Percentiles rank a stretch among this genome's conserved stretches.
These are phyloP conservation scores for Starmera pachycereana DNA, from an alignment of 805 yeast species.

Conservation along the genomic window DNA sequence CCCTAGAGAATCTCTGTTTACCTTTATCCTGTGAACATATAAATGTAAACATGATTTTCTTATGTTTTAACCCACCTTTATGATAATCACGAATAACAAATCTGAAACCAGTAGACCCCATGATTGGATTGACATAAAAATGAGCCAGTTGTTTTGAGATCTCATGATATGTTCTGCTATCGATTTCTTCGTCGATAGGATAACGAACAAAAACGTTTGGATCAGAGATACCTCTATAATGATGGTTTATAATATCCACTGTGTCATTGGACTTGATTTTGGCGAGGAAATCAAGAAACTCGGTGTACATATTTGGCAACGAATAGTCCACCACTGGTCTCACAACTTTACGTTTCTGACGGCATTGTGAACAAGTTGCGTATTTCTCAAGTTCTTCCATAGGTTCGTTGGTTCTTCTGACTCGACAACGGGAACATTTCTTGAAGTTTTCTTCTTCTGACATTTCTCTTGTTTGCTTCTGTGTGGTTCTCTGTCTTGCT, in stretches of 20 bases:
- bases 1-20: slow-evolving; percentile 32
- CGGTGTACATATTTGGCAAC: slow-evolving; percentile 20
- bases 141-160: slow-evolving; percentile 26
- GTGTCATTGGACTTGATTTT: slow-evolving; percentile 24
- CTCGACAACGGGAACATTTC: slow-evolving; percentile 35
- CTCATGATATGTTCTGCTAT: slow-evolving; percentile 21
- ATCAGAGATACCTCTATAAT: slow-evolving; percentile 24
- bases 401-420: slow-evolving; percentile 25
- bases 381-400: slow-evolving; percentile 24
- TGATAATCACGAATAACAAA: slow-evolving; percentile 36
- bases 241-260: slow-evolving; percentile 26
- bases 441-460: slow-evolving; percentile 13
- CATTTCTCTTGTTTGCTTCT: neutral
- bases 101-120: slow-evolving; percentile 29
- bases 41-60: slow-evolving; percentile 33
- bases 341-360: slow-evolving; percentile 28
- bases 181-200: slow-evolving; percentile 19
- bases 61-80: slow-evolving; percentile 30
- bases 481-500: neutral
- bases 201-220: slow-evolving; percentile 24
- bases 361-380: slow-evolving; percentile 31
- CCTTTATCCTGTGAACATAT: slow-evolving; percentile 34
- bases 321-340: slow-evolving; percentile 4
- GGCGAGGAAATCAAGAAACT: slow-evolving; percentile 23
- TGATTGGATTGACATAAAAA: slow-evolving; percentile 29